Evolutionary conservation across 1,284 basidiomycete species (phyloP), one percentile per base, ranked within the genome.

Genomic region (Boletus calvinii): DNA sequence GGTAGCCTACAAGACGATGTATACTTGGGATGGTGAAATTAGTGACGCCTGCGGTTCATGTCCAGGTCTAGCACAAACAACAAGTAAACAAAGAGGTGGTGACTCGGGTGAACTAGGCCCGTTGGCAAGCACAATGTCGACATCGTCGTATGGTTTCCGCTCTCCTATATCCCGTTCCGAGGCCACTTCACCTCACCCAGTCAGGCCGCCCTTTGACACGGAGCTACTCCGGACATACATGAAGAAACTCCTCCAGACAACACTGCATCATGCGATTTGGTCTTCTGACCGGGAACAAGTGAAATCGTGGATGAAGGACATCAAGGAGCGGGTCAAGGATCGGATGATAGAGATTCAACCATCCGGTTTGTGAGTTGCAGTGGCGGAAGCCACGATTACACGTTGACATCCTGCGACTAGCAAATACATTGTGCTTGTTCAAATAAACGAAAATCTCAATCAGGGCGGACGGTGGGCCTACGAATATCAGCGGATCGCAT

Each of bases 361-460:
- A 36, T 76, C 75, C 61, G 86, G 87, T 57, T 90, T 88, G 88
- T 91, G 69, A 80, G 88, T 77, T 4, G n/a, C 15, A 26, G 22
- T 8, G 13, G 34, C 46, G 37, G 35, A 29, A 13, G 45, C 34
- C n/a, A 29, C 45, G 47, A 40, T 35, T 29, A 36, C 46, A 54
- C 24, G 38, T 52, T 68, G 54, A 66, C 55, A 40, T 44, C 49
- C 57, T 35, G 26, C 50, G 59, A 46, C 45, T 59, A 91, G 88
- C 65, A 92, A 92, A 75, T 92, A 89, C 65, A 81, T 91, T 53
- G 89, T 92, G 39, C 73, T 90, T 48, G 89, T 88, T 37, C 88
- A 90, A 64, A 84, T 90, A 57, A 87, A 83, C 66, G 87, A 90
- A 74, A 91, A 91, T 62, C 72, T 81, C 52, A 86, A 86, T 6